Percentiles rank a stretch among this genome's conserved stretches.
Conservation (phyloP, 1,284 basidiomycete species). For the Leccinum glutinopallens region DNA sequence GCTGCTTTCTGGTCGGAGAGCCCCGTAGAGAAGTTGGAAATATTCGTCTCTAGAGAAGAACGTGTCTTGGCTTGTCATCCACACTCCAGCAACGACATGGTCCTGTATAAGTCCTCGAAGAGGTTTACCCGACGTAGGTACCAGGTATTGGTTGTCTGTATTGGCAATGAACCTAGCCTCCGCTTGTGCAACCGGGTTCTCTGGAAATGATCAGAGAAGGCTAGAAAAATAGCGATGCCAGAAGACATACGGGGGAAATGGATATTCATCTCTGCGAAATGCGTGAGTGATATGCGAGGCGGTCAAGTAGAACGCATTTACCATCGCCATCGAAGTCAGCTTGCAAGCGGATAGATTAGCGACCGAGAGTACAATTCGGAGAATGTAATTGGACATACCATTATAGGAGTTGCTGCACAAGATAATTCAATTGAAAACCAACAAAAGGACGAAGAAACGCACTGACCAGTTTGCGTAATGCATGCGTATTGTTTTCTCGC, state of each 20-base stretch:
- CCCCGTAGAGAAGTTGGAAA: conserved; percentile 95
- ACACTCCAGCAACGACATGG: conserved; percentile 97
- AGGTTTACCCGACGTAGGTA: conserved; percentile 97
- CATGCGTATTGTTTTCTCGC: conserved; percentile 99
- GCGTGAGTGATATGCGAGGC: conserved; percentile 19
- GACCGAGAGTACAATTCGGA: conserved; percentile 10
- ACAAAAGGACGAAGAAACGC: conserved; percentile 2
- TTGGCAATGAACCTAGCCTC: conserved; percentile 96
- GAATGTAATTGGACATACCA: conserved; percentile 47
- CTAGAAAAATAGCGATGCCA: conserved; percentile 10
- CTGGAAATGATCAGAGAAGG: conserved; percentile 40
- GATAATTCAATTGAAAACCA: conserved; percentile 12
- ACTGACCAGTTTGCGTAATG: conserved; percentile 98
- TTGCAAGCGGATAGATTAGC: conserved; percentile 34
- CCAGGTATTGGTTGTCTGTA: conserved; percentile 98
- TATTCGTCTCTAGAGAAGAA: conserved; percentile 98
- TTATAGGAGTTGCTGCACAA: conserved; percentile 91
- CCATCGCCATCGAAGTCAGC: conserved; percentile 99
- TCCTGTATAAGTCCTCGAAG: conserved; percentile 98
- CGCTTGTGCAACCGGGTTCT: conserved; percentile 91
- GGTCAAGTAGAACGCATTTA: conserved; percentile 37
- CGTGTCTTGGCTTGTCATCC: conserved; percentile 97
- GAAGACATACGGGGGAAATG: conserved; percentile 89
- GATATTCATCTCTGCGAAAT: conserved; percentile 91
- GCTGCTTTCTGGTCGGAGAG: conserved; percentile 87